Evolutionary conservation across 805 yeast genomes (phyloP).

Genomic region (Teunomyces atbi): DNA sequence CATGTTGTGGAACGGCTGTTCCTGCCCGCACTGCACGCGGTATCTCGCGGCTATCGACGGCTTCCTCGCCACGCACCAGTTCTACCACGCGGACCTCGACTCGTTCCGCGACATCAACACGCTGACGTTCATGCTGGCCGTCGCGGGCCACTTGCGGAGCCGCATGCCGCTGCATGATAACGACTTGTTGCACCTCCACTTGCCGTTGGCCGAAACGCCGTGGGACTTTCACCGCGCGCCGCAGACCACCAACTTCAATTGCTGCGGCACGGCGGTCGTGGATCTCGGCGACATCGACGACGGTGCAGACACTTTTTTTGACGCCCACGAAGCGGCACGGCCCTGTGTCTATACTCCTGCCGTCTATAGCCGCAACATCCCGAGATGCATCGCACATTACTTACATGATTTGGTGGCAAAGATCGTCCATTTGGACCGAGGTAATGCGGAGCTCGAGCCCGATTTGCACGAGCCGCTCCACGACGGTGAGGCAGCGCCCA

Average conservation of each 20-base stretch:
- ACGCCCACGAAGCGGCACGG: slow-evolving; percentile 14
- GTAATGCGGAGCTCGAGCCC: slow-evolving; percentile 37
- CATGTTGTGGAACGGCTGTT: slow-evolving; percentile 76
- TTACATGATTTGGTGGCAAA: slow-evolving; percentile 31
- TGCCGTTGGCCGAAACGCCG: slow-evolving; percentile 19
- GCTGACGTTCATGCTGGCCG: slow-evolving; percentile 9
- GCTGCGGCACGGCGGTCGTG: slow-evolving; percentile 30
- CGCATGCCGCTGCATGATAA: slow-evolving; percentile 6
- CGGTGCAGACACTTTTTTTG: slow-evolving; percentile 22
- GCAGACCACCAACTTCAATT: slow-evolving; percentile 29
- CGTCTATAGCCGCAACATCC: slow-evolving; percentile 14
- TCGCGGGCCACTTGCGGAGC: slow-evolving; percentile 7
- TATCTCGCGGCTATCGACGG: slow-evolving; percentile 54
- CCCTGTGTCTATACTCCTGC: slow-evolving; percentile 14
- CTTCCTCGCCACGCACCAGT: slow-evolving; percentile 62
- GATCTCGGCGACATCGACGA: slow-evolving; percentile 39
- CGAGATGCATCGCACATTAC: slow-evolving; percentile 31
- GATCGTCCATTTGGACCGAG: slow-evolving; percentile 36
- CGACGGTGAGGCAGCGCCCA: slow-evolving; percentile 36
- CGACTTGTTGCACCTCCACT: slow-evolving; percentile 7
- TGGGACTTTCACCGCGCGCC: slow-evolving; percentile 35
- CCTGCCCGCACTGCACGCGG: slow-evolving; percentile 54
- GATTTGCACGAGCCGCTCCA: slow-evolving; percentile 25
- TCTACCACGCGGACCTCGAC: slow-evolving; percentile 46
- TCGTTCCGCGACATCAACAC: slow-evolving; percentile 53